Percentiles rank a stretch among this genome's conserved stretches.
Conservation (phyloP, 1,139 yeast species). For the Taphrina sp. region DNA sequence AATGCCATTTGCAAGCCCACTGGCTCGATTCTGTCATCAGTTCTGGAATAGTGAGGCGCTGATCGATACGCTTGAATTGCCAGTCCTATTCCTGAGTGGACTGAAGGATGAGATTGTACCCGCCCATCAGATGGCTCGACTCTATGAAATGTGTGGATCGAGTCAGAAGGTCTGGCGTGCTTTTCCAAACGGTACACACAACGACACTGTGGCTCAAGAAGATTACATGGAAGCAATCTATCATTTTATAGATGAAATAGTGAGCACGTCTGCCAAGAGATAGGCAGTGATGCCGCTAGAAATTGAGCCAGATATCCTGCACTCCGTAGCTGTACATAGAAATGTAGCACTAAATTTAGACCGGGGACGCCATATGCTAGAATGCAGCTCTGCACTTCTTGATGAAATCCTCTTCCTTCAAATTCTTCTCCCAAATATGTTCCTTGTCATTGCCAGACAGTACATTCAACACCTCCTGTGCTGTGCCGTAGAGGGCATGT, state of each 20-base stretch:
- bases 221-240: constrained; percentile 40
- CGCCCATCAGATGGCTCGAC: constrained; percentile 69
- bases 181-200: constrained; percentile 39
- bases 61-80: constrained; percentile 57
- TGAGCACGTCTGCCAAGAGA: too few species aligned
- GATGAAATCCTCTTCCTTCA: constrained; percentile 17
- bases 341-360: too few species aligned
- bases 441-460: constrained; percentile 35
- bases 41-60: constrained; percentile 75
- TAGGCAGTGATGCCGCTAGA: too few species aligned
- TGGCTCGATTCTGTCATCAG: constrained; percentile 69
- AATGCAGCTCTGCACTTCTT: constrained; percentile 4
- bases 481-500: constrained; percentile 56
- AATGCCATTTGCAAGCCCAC: constrained; percentile 63
- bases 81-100: constrained; percentile 73
- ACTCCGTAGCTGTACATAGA: too few species aligned
- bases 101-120: constrained; percentile 86
- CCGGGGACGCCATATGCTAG: too few species aligned
- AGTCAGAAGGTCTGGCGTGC: constrained; percentile 36
- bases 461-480: constrained; percentile 49
- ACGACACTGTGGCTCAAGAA: constrained; percentile 39
- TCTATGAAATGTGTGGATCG: constrained; percentile 51
- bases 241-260: constrained; percentile 36
- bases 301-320: too few species aligned
- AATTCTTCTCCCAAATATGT: constrained; percentile 22